Conservation (phyloP, 2,329 filamentous ascomycete species). For the Fusarium torulosum region DNA sequence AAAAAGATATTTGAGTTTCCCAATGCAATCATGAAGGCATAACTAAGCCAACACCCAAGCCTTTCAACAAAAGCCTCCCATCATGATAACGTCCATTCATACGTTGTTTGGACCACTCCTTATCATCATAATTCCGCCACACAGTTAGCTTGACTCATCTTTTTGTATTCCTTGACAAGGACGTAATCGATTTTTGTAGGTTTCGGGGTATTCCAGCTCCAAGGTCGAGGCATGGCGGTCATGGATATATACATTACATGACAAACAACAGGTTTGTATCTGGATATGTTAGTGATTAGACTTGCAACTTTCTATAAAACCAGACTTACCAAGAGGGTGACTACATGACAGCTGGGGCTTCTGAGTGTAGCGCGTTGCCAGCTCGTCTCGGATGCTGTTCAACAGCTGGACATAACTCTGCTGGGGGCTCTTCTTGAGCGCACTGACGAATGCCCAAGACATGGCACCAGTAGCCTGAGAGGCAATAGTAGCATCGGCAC, state of each 20-base stretch:
- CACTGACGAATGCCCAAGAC: conserved; percentile 96
- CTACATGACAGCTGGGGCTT: conserved; percentile 98
- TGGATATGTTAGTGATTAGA: conserved; percentile 47
- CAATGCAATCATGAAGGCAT: conserved; percentile 7
- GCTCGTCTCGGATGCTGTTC: conserved; percentile 95
- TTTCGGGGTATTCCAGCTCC: conserved; percentile 24
- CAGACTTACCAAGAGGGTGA: conserved; percentile 86
- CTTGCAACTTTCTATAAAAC: background rate
- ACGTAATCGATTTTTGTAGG: conserved; percentile 9
- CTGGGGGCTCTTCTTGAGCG: conserved; percentile 95
- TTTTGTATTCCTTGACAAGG: conserved; percentile 5
- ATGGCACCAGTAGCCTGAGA: conserved; percentile 96
- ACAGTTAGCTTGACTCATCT: background rate
- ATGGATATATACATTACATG: conserved; percentile 60
- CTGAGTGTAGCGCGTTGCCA: conserved; percentile 88
- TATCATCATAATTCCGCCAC: conserved; percentile 3
- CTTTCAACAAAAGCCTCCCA: conserved; percentile 31
- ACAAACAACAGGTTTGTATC: conserved; percentile 74
- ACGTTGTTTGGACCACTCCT: conserved; percentile 7
- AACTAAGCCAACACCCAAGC: conserved; percentile 16
- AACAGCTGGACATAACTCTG: conserved; percentile 98
- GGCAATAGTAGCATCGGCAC: conserved; percentile 90
- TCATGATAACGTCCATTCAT: conserved; percentile 21
- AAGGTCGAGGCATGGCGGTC: conserved; percentile 27
- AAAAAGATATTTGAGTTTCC: conserved; percentile 4